A percentile compares a stretch with the other conserved stretches of the same genome.
Conservation (phyloP, 2,329 filamentous ascomycete species). For the Talaromyces sp. region DNA sequence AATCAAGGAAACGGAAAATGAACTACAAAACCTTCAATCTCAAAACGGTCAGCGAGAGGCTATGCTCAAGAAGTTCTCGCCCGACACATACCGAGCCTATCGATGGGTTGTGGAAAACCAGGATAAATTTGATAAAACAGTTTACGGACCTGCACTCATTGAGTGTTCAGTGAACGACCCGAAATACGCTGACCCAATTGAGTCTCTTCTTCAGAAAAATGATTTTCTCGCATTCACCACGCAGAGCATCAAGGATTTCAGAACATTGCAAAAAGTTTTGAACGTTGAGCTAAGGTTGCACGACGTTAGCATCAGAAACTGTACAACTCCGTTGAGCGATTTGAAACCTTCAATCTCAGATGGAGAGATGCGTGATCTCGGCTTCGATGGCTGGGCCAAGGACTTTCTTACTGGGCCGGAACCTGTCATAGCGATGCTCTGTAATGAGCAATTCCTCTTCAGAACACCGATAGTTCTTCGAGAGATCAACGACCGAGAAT, state of each 20-base stretch:
- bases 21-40: slow-evolving; percentile 65
- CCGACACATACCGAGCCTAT: slow-evolving; percentile 70
- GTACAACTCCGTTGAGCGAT: slow-evolving; percentile 52
- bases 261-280: slow-evolving; percentile 67
- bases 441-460: slow-evolving; percentile 68
- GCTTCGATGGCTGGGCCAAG: slow-evolving; percentile 76
- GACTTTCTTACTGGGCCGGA: slow-evolving; percentile 79
- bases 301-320: slow-evolving; percentile 69
- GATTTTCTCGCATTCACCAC: slow-evolving; percentile 68
- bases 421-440: slow-evolving; percentile 84
- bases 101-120: slow-evolving; percentile 76
- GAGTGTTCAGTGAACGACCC: slow-evolving; percentile 76
- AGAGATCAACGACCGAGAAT: slow-evolving; percentile 67
- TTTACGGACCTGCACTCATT: slow-evolving; percentile 78
- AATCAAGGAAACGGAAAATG: slow-evolving; percentile 45
- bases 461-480: slow-evolving; percentile 62
- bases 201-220: slow-evolving; percentile 54
- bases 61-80: slow-evolving; percentile 60
- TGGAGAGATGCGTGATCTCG: slow-evolving; percentile 57
- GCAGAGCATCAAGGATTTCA: slow-evolving; percentile 73
- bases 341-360: slow-evolving; percentile 57
- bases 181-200: slow-evolving; percentile 61
- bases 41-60: slow-evolving; percentile 70
- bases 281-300: slow-evolving; percentile 65
- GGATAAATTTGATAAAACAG: slow-evolving; percentile 67